Percentiles rank a stretch among this genome's conserved stretches.
phyloP scores from a whole-genome alignment of 1,139 yeast genomes.

The Kodamaea suecica region DNA sequence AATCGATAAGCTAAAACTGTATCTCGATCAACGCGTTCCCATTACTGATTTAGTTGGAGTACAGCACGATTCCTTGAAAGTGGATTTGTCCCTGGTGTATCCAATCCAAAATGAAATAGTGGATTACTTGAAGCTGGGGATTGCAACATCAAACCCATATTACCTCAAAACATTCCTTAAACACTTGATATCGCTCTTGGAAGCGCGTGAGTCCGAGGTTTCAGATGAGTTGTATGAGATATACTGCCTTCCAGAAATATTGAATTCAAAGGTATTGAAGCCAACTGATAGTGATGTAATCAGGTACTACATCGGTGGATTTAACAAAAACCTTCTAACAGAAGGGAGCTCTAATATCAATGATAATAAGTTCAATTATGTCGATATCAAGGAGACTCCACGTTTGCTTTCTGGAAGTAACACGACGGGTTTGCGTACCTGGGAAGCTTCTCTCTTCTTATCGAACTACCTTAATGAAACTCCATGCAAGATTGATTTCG shows the following conservation, averaged over 20 bases:
- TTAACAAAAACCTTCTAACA: slow-evolving; percentile 6
- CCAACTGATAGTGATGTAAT: slow-evolving; percentile 50
- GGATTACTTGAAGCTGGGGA: slow-evolving; percentile 3
- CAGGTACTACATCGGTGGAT: slow-evolving; percentile 39
- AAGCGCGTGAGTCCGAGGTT: slow-evolving; percentile 27
- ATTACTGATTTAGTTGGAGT: slow-evolving; percentile 10
- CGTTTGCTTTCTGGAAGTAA: slow-evolving; percentile 66
- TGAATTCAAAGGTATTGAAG: slow-evolving; percentile 35
- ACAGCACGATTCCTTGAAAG: not conserved
- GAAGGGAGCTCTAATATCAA: not conserved
- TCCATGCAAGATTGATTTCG: slow-evolving; percentile 9
- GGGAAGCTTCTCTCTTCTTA: slow-evolving; percentile 89
- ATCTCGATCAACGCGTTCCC: slow-evolving; percentile 15
- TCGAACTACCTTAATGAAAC: slow-evolving; percentile 41
- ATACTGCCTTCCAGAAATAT: slow-evolving; percentile 36
- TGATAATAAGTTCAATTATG: slow-evolving; percentile 15
- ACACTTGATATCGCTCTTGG: slow-evolving; percentile 36
- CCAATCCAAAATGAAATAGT: slow-evolving; percentile 4
- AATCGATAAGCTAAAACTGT: slow-evolving; percentile 6
- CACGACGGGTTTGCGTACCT: slow-evolving; percentile 85
- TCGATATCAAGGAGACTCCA: slow-evolving; percentile 59
- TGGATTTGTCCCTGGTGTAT: slow-evolving; percentile 3
- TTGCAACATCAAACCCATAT: slow-evolving; percentile 37
- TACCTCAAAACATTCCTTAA: slow-evolving; percentile 49
- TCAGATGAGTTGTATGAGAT: slow-evolving; percentile 52